Conservation (phyloP, 257 asterid species). For the Solanum corneliomulleri region DNA sequence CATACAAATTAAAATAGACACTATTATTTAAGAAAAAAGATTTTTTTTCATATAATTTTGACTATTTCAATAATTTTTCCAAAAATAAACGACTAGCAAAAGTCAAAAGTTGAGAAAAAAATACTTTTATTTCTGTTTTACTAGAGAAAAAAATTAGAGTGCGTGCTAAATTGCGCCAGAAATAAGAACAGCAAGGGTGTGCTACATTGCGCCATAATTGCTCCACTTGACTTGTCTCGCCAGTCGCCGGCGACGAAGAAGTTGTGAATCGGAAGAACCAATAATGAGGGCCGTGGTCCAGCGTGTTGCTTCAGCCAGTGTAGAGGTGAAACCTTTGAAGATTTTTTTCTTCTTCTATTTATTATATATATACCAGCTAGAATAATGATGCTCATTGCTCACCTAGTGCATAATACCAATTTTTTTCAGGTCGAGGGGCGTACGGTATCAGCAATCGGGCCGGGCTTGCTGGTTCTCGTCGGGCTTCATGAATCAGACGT, state of each 20-base stretch:
- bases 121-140: neutral
- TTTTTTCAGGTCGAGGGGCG: slow-evolving; percentile 65
- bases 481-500: slow-evolving; percentile 69
- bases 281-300: slow-evolving; percentile 77
- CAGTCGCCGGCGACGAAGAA: neutral
- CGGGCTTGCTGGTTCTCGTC: slow-evolving; percentile 73
- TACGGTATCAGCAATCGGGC: slow-evolving; percentile 57
- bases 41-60: too few species aligned
- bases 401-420: neutral
- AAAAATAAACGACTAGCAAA: neutral
- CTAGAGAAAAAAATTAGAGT: neutral
- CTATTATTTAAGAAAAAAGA: too few species aligned
- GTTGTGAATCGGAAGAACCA: neutral
- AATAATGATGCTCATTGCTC: neutral
- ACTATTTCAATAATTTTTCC: neutral
- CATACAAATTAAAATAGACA: too few species aligned
- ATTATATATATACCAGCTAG: neutral
- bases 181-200: neutral
- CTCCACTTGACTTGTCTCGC: neutral
- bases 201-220: slow-evolving; percentile 20
- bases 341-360: neutral
- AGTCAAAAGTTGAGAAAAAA: neutral
- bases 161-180: neutral
- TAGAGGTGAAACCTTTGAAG: slow-evolving; percentile 38
- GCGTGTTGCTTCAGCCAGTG: slow-evolving; percentile 83